Percentiles rank a stretch among this genome's conserved stretches.
Evolutionary conservation across 768 basidiomycete species (phyloP).

Genomic region (Podaxis rugospora): DNA sequence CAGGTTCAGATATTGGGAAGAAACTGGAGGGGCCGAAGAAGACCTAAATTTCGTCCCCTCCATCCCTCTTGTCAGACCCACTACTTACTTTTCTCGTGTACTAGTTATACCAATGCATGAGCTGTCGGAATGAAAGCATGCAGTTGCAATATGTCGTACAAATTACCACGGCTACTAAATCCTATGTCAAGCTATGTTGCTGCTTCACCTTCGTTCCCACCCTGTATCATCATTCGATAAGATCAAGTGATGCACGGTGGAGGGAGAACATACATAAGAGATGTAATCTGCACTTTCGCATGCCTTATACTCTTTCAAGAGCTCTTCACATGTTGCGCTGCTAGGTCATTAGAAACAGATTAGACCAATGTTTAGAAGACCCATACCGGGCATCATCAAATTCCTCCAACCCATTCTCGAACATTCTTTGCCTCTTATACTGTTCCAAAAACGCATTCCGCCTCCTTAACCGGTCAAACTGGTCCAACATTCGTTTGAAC

Average conservation of each 20-base stretch:
- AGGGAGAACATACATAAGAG: conserved; percentile 60
- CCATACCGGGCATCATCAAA: conserved; percentile 94
- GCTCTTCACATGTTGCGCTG: conserved; percentile 82
- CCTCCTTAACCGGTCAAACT: conserved; percentile 84
- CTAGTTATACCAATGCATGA: conserved; percentile 3
- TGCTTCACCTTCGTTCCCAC: conserved; percentile 12
- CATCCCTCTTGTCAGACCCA: background rate
- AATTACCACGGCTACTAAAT: background rate
- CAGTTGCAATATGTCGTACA: background rate
- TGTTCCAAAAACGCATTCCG: conserved; percentile 95
- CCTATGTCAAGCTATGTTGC: background rate
- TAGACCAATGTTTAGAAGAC: background rate
- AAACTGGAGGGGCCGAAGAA: conserved; percentile 78
- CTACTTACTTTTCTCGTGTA: background rate
- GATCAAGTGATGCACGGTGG: background rate
- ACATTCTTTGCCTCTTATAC: conserved; percentile 97
- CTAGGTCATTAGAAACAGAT: background rate
- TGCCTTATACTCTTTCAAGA: conserved; percentile 92
- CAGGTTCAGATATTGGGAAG: conserved; percentile 82
- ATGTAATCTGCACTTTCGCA: conserved; percentile 96
- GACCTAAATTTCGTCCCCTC: conserved; percentile 17
- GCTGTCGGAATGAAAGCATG: conserved; percentile 1
- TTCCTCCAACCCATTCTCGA: conserved; percentile 89
- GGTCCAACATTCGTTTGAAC: conserved; percentile 94
- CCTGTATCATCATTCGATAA: conserved; percentile 3